Base-by-base conservation (phyloP, 78 protist genomes). In the Andalucia godoyi region DNA sequence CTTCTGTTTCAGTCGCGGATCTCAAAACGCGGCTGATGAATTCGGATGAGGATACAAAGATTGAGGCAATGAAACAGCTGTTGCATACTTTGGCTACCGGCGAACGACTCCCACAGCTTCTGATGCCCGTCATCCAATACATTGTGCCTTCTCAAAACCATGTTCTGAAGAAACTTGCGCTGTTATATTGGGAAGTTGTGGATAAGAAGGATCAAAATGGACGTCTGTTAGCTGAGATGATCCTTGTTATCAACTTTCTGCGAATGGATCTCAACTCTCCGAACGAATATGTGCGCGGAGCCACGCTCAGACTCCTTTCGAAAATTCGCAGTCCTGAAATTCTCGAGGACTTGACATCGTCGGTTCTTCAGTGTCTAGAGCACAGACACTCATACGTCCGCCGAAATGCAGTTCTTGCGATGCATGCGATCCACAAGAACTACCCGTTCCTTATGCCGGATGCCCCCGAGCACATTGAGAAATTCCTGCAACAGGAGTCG, bases 251-350 rank as follows among this genome's bases (percentile, higher is more conserved):
- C 49, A 74, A 73, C 76, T 50, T 76, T 53, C 66, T 81, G 47
- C 60, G 61, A 33, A 41, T 65, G 36, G 92, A 92, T 70, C 74
- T 95, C 34, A 53, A 49, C 36, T 94, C 89, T 60, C 94, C 95
- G 37, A 91, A 88, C 72, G 98, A 95, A 76, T 95, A 72, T 59
- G 61, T 95, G 54, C 72, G 97, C 0, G 98, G 95, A 23, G 73
- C 76, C 34, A 89, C 97, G 41, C 79, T 89, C 25, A 86, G 98
- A 52, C 90, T 94, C 66, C 57, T 94, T 39, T 86, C 91, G 80
- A 83, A 82, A 59, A 76, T 92, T 23, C 71, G 72, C 66, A 96
- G 89, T 72, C 60, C 84, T 3, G 95, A 91, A 38, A 72, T 89
- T 0, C 83, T 93, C 10, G 96, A 87, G 52, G 83, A 92, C 37